Evolutionary conservation across 495 filamentous ascomycete species (phyloP).

Genomic region (Hypoxylon fragiforme): DNA sequence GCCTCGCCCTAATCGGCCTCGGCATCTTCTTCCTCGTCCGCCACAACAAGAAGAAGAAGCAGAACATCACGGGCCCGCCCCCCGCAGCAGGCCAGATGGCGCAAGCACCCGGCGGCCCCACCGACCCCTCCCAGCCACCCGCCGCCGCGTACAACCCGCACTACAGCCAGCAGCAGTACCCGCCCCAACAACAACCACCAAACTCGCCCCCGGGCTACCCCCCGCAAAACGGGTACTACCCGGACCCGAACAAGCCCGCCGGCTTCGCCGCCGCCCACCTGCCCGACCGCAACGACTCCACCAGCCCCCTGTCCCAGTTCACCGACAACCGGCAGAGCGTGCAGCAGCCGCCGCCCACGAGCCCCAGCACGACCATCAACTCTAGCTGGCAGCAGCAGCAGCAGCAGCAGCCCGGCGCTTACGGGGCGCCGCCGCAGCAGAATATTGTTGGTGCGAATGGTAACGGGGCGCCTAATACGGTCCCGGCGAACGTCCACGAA

Average conservation of each 20-base stretch:
- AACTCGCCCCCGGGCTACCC: constrained; percentile 16
- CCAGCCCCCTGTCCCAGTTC: constrained; percentile 35
- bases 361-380: constrained; percentile 31
- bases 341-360: constrained; percentile 16
- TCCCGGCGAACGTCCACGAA: constrained; percentile 37
- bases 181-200: too few species aligned
- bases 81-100: not conserved
- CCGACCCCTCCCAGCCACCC: not conserved
- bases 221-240: constrained; percentile 21
- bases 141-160: constrained; percentile 12
- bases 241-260: constrained; percentile 29
- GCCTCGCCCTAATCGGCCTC: constrained; percentile 45
- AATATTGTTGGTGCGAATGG: too few species aligned
- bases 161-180: constrained; percentile 29
- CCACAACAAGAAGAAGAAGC: constrained; percentile 39
- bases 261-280: constrained; percentile 26
- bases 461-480: constrained; percentile 15
- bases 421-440: too few species aligned
- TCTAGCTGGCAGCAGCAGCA: constrained; percentile 27
- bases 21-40: constrained; percentile 45
- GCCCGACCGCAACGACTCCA: constrained; percentile 33
- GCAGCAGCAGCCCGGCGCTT: constrained; percentile 7
- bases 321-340: constrained; percentile 30
- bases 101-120: not conserved
- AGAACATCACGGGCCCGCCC: not conserved